Base-by-base conservation (phyloP, 768 basidiomycete species). In the Lactarius sanguifluus region DNA sequence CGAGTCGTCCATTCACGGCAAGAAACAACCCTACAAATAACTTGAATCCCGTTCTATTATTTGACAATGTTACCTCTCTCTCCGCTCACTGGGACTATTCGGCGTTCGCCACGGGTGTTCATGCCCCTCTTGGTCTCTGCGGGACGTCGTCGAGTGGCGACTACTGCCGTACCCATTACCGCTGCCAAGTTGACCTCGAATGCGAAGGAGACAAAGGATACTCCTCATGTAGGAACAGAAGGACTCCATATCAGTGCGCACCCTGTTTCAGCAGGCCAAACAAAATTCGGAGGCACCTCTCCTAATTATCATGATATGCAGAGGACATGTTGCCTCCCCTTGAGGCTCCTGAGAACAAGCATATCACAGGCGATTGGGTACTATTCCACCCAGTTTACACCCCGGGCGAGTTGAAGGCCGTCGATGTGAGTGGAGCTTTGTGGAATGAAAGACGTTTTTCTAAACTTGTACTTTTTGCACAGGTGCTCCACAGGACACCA, bases 381-480 rank as follows among this genome's bases (percentile, higher is more conserved):
- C 78, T 97, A 2, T 93, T 94, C 74, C 93, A 96, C 73, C 96
- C 96, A 0, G 94, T 96, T 2, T 98, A 98, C 75, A 85, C 90
- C 7, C 75, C 79, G 20, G 85, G 85, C 43, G 92, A 94, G 73
- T 74, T 93, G 59, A 86, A 79, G 69, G 83, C 90, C 16, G 91
- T 92, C 18, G 79, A 90, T 76, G 91, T 90, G 72, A 59, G 77
- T 66, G 12, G 47, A 23, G 16, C 40, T 25, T 32, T 23, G 36
- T 8, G 15, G 12, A 13, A 38, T 8, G 15, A 3, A 13, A 38
- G 12, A 45, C 50, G 23, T 30, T 12, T 20, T 20, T 60, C 40
- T 52, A 16, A 59, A 13, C 36, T 45, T 32, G 69, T 72, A 41
- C 23, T 73, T 12, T 28, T 25, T 62, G 20, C 43, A 72, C 61